Percentiles rank a stretch among this genome's conserved stretches.
Evolutionary conservation across 257 asterid species (phyloP).

Genomic region (Rhazya stricta): DNA sequence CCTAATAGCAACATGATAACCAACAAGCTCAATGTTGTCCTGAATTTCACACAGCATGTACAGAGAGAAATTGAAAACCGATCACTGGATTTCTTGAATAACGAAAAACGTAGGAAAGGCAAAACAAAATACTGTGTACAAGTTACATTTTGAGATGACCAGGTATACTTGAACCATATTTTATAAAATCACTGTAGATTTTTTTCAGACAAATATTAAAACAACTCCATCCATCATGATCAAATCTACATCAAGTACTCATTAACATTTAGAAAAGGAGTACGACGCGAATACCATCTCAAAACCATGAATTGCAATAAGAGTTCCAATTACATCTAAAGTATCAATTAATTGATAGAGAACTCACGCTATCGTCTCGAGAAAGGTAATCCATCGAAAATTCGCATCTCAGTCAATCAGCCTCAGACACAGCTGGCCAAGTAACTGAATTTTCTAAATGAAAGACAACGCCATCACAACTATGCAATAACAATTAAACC

Average conservation of each 20-base stretch:
- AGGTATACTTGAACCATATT: not conserved
- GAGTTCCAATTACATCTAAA: not conserved
- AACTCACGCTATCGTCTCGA: slow-evolving; percentile 75
- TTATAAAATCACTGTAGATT: not conserved
- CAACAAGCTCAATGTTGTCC: not conserved
- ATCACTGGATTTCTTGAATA: not conserved
- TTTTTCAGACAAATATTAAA: not conserved
- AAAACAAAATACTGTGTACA: not conserved
- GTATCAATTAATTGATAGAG: not conserved
- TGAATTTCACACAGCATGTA: not conserved
- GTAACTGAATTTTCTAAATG: slow-evolving; percentile 1
- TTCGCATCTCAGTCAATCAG: slow-evolving; percentile 62
- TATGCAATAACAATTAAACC: not conserved
- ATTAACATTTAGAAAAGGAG: not conserved
- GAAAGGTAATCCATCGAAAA: slow-evolving; percentile 93
- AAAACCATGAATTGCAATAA: slow-evolving; percentile 15
- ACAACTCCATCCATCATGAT: not conserved
- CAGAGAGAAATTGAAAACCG: not conserved
- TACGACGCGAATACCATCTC: not conserved
- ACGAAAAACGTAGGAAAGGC: not conserved
- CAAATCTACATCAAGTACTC: not conserved
- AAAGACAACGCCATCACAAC: not conserved
- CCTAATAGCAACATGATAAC: not conserved
- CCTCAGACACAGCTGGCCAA: slow-evolving; percentile 33
- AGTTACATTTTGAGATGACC: not conserved